A percentile compares a stretch with the other conserved stretches of the same genome.
phyloP scores from a whole-genome alignment of 331 rosid genomes.

The Arachis monticola region DNA sequence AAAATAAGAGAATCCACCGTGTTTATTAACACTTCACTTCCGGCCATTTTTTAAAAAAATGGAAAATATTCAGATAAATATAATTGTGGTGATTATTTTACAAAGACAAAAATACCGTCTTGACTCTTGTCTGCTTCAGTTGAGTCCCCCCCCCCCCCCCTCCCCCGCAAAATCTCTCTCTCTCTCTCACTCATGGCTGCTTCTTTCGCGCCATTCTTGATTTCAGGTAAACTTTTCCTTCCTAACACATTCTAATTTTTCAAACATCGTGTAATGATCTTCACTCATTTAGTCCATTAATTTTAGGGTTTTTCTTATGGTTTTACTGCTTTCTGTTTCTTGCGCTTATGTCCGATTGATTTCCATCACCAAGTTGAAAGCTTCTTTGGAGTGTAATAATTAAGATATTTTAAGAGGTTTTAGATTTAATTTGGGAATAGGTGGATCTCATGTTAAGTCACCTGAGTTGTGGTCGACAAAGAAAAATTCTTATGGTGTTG shows the following conservation, averaged over 20 bases:
- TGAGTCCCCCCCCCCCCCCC: not conserved
- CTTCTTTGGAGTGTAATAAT: not conserved
- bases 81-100: conserved; percentile 21
- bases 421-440: conserved; percentile 40
- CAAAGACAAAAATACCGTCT: not conserved
- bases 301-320: conserved; percentile 29
- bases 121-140: not conserved
- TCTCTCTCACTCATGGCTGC: conserved; percentile 43
- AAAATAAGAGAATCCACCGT: no score
- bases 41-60: not conserved
- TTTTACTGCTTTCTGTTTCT: conserved; percentile 13
- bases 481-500: conserved; percentile 47
- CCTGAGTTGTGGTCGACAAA: conserved; percentile 55
- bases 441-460: conserved; percentile 63
- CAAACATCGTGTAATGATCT: not conserved
- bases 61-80: not conserved
- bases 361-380: not conserved
- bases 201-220: conserved; percentile 43
- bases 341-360: not conserved
- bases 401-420: conserved; percentile 5
- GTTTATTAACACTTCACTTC: no score
- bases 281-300: not conserved
- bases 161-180: no score
- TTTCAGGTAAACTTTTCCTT: conserved; percentile 44
- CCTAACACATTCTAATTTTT: not conserved